phyloP scores from a whole-genome alignment of 495 filamentous ascomycete species.

The Viridothelium virens region DNA sequence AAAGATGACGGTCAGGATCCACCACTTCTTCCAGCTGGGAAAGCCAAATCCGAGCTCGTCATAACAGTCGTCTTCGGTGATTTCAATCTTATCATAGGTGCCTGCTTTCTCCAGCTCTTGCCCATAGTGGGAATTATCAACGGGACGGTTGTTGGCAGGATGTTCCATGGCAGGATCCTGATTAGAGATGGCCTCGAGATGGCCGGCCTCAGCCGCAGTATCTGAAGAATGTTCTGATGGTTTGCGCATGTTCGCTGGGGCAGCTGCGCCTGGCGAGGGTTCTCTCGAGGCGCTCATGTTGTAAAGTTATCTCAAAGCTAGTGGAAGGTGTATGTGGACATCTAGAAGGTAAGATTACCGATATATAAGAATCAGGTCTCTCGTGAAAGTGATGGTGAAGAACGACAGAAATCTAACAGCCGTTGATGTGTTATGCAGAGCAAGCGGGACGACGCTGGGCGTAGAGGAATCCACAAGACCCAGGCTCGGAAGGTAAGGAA shows the following conservation, averaged over 20 bases:
- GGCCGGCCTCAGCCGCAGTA: background rate
- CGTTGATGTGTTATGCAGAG: no score
- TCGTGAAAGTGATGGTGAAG: background rate
- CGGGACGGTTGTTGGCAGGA: background rate
- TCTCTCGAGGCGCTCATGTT: background rate
- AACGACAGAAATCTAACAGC: background rate
- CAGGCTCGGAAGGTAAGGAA: background rate
- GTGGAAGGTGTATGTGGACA: background rate
- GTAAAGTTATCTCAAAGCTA: background rate
- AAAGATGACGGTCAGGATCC: constrained; percentile 65
- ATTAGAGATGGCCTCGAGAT: background rate
- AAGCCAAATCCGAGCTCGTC: constrained; percentile 60
- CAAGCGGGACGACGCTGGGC: no score
- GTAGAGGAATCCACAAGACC: no score
- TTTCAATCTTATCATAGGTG: constrained; percentile 45
- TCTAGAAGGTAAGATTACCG: background rate
- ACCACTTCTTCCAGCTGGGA: constrained; percentile 65
- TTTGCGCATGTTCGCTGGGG: background rate
- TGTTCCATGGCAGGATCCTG: constrained; percentile 3
- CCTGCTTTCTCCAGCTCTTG: constrained; percentile 25
- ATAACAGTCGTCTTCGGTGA: constrained; percentile 56
- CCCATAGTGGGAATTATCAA: background rate
- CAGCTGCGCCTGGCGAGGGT: background rate
- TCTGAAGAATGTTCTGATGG: background rate
- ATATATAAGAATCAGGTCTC: background rate